Evolutionary conservation across 495 filamentous ascomycete genomes (phyloP), one percentile per base, ranked within the genome.

Genomic region (Lasiosphaeris hirsuta): DNA sequence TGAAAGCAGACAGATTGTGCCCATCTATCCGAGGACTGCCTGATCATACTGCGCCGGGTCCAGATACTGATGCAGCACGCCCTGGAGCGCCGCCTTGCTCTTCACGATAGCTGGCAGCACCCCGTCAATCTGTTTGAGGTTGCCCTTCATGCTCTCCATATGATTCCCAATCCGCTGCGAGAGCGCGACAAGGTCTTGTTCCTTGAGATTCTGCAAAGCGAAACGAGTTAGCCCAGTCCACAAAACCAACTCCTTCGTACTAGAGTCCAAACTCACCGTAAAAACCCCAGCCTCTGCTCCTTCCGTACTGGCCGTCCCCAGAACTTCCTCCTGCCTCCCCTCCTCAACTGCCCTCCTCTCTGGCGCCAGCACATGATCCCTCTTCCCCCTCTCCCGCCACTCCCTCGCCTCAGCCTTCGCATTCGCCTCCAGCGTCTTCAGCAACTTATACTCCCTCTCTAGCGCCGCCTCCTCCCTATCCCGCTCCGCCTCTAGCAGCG

Each of bases 101-200:
- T 66, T 71, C 43, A 60, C 64, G 15, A 79, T 72, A 5, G 69
- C 70, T 6, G 73, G 74, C 43, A 74, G 56, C 15, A 80, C 67
- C 0, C 74, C 77, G 1, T 77, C 73, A 18, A 78, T 72, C 66
- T 79, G 76, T 41, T 69, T 81, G 68, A 75, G 79, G 65, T 76
- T 88, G 75, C 63, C 82, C 69, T 69, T 81, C 84, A 79, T 86
- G 77, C 63, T 79, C 60, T 79, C 72, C 75, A 80, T 77, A 53
- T 79, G 76, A 51, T 51, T 75, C 3, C 66, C 70, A 42, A 79
- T 66, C 62, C 78, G 77, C 41, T 65, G 65, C 4, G 75, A 72
- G 13, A 80, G 51, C 14, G 56, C 65, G 1, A 68, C 30, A 34
- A 78, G 51, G 11, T 75, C 72, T 14, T 70, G 55, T 3, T 71